Conservation (phyloP, 2,329 filamentous ascomycete genomes). For the Eutypella sp. region DNA sequence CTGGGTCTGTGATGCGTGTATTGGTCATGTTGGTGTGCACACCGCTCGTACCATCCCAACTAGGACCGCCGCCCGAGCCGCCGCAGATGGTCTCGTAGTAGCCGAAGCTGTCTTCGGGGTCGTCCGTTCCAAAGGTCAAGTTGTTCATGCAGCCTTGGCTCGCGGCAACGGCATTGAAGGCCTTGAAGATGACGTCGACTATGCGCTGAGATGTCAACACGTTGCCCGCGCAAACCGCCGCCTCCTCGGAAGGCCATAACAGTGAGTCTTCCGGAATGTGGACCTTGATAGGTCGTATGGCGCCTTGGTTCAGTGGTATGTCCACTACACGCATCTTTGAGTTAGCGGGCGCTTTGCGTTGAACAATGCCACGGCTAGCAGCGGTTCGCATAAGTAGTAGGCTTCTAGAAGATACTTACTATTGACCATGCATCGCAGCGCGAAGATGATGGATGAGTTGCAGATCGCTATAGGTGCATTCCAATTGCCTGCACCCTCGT, state of each 20-base stretch:
- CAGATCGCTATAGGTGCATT: conserved; percentile 34
- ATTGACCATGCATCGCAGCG: conserved; percentile 20
- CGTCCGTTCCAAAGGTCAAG: conserved; percentile 60
- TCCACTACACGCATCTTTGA: conserved; percentile 8
- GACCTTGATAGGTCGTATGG: conserved; percentile 21
- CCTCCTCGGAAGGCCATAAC: conserved; percentile 23
- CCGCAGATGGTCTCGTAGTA: conserved; percentile 74
- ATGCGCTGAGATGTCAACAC: conserved; percentile 29
- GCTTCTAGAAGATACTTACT: neutral
- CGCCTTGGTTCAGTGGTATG: conserved; percentile 29
- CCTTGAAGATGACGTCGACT: conserved; percentile 66
- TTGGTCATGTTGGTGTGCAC: conserved; percentile 74
- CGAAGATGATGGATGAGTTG: conserved; percentile 30
- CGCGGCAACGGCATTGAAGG: conserved; percentile 69
- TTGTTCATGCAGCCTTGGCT: conserved; percentile 75
- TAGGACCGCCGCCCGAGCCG: conserved; percentile 59
- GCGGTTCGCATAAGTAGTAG: neutral
- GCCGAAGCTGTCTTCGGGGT: conserved; percentile 47
- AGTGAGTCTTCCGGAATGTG: conserved; percentile 21
- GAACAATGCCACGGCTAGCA: neutral
- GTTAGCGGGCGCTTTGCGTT: neutral
- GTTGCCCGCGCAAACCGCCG: conserved; percentile 23
- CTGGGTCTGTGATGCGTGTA: conserved; percentile 66
- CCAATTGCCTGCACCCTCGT: conserved; percentile 14
- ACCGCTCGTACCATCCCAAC: conserved; percentile 61